Percentiles rank a stretch among this genome's conserved stretches.
Evolutionary conservation across 1,139 yeast species (phyloP).

Genomic region (Magnusiomyces suaveolens): DNA sequence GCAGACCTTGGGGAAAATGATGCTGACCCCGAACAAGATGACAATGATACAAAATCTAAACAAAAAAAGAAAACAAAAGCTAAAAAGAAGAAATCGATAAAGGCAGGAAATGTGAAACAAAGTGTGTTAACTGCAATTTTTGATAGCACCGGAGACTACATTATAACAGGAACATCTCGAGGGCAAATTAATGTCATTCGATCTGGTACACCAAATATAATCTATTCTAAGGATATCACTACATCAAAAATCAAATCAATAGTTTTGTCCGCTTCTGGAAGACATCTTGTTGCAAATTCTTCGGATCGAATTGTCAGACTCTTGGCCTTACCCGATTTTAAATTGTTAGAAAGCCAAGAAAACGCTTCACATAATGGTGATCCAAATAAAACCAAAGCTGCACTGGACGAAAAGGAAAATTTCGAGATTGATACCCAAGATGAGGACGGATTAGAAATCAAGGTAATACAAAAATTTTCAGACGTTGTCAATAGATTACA

Average conservation of each 20-base stretch:
- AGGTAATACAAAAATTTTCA: constrained; percentile 73
- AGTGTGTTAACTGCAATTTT: constrained; percentile 30
- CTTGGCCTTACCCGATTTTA: constrained; percentile 42
- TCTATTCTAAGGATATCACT: constrained; percentile 49
- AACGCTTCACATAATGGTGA: constrained; percentile 4
- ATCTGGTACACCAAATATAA: constrained; percentile 26
- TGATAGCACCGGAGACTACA: constrained; percentile 43
- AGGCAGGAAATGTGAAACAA: constrained; percentile 4
- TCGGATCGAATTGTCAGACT: constrained; percentile 80
- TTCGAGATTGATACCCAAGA: constrained; percentile 9
- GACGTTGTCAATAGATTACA: constrained; percentile 83
- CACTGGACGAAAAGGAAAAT: no score
- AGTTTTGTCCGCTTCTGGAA: constrained; percentile 54
- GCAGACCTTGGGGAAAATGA: not conserved
- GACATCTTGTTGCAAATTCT: constrained; percentile 65
- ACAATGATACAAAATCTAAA: no score
- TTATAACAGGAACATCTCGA: constrained; percentile 68
- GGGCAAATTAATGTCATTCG: constrained; percentile 56
- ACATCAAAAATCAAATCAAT: constrained; percentile 66
- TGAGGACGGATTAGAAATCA: constrained; percentile 42
- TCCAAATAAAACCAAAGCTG: constrained; percentile 45
- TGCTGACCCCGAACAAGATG: constrained; percentile 10
- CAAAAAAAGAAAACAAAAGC: constrained; percentile 17
- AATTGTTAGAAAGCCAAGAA: constrained; percentile 10
- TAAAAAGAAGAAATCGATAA: constrained; percentile 9